These are phyloP conservation scores for Heliocybe sulcata DNA, from an alignment of 1,284 basidiomycete species.

Conservation along the genomic window DNA sequence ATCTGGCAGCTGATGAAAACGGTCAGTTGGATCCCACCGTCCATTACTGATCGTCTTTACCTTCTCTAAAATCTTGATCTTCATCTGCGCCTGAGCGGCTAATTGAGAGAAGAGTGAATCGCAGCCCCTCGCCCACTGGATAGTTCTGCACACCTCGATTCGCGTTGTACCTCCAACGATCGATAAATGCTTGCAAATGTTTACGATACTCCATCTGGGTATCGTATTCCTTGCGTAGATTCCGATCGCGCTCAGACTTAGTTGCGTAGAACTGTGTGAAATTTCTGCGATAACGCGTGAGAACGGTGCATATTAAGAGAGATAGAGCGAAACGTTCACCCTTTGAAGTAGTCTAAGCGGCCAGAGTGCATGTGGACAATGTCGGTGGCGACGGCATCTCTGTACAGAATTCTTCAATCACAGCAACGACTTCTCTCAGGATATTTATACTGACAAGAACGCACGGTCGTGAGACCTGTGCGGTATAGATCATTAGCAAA, in stretches of 20 bases:
- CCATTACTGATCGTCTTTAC: slow-evolving; percentile 20
- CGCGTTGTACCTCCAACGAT: slow-evolving; percentile 93
- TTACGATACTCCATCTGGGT: slow-evolving; percentile 92
- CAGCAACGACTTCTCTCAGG: neutral
- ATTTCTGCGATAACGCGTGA: slow-evolving; percentile 53
- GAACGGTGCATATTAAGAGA: neutral
- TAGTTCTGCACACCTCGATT: slow-evolving; percentile 53
- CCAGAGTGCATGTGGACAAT: slow-evolving; percentile 97
- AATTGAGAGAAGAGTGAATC: neutral
- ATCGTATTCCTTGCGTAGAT: slow-evolving; percentile 92
- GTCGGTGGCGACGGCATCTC: slow-evolving; percentile 91
- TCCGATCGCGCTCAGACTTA: slow-evolving; percentile 89
- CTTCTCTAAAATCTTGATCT: slow-evolving; percentile 98
- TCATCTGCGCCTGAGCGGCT: slow-evolving; percentile 92
- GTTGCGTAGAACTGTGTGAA: slow-evolving; percentile 99
- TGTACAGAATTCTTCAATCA: slow-evolving; percentile 18
- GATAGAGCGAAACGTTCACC: slow-evolving; percentile 31
- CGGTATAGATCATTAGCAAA: slow-evolving; percentile 5
- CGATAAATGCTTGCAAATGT: slow-evolving; percentile 96
- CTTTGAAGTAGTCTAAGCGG: slow-evolving; percentile 91
- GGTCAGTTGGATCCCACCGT: neutral
- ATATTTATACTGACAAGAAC: slow-evolving; percentile 61
- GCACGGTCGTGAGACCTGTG: slow-evolving; percentile 92
- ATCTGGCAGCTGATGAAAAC: slow-evolving; percentile 65
- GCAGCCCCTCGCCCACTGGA: neutral